Evolutionary conservation across 2,329 filamentous ascomycete species (phyloP).

Genomic region (Emergomyces pasteurianus): DNA sequence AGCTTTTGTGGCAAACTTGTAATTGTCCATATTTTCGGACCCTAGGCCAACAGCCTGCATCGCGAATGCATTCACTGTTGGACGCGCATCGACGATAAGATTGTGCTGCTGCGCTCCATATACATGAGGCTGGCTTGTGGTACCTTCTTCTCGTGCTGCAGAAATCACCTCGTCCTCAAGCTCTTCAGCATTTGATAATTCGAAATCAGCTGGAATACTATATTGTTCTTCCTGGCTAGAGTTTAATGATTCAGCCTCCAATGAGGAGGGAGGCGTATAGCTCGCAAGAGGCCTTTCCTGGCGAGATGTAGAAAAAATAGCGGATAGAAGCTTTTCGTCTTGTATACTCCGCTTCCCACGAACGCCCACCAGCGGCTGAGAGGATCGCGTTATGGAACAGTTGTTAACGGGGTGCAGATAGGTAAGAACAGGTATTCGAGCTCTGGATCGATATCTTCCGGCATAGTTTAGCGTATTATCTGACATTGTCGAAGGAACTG

Average conservation of each 20-base stretch:
- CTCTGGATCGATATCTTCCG: slow-evolving; percentile 73
- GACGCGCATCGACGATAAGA: slow-evolving; percentile 88
- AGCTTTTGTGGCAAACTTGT: slow-evolving; percentile 79
- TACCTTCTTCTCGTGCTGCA: slow-evolving; percentile 44
- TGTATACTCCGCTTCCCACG: slow-evolving; percentile 83
- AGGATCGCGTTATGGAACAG: slow-evolving; percentile 89
- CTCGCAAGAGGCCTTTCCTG: slow-evolving; percentile 31
- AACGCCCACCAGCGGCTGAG: slow-evolving; percentile 80
- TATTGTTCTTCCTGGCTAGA: slow-evolving; percentile 44
- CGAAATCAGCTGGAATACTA: slow-evolving; percentile 31
- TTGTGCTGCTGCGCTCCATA: slow-evolving; percentile 92
- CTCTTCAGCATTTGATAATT: slow-evolving; percentile 51
- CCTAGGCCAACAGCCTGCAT: slow-evolving; percentile 90
- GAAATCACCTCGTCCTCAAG: slow-evolving; percentile 57
- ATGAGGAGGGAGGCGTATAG: slow-evolving; percentile 24
- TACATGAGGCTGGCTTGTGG: slow-evolving; percentile 51
- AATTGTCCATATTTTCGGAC: slow-evolving; percentile 96
- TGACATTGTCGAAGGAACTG: slow-evolving; percentile 81
- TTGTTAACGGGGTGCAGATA: slow-evolving; percentile 97
- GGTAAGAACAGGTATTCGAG: slow-evolving; percentile 76
- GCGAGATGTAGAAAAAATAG: slow-evolving; percentile 74
- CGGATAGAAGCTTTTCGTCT: slow-evolving; percentile 84
- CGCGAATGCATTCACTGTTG: slow-evolving; percentile 83
- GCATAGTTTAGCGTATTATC: slow-evolving; percentile 95
- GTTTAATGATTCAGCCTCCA: slow-evolving; percentile 32